Conservation (phyloP, 2,329 filamentous ascomycete species). For the Arthrobotrys conoides region DNA sequence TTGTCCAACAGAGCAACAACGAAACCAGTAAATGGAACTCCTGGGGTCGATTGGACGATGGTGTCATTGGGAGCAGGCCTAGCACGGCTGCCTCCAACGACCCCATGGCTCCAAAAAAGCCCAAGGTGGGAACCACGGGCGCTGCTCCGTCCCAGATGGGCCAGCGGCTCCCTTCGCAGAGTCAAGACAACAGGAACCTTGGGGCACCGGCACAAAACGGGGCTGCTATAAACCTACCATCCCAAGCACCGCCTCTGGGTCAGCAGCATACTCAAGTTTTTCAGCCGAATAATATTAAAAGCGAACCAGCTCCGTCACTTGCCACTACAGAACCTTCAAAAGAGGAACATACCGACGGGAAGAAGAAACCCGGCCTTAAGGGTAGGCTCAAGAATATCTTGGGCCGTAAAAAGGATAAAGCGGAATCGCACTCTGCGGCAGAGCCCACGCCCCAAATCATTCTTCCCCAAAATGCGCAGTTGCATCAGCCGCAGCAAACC, state of each 20-base stretch:
- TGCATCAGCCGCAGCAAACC: slow-evolving; percentile 9
- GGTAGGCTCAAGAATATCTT: slow-evolving; percentile 33
- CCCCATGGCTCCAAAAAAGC: slow-evolving; percentile 51
- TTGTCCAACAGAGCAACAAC: slow-evolving; percentile 12
- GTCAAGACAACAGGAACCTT: slow-evolving; percentile 22
- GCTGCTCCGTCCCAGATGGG: neutral
- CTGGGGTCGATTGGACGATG: slow-evolving; percentile 54
- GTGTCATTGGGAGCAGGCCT: slow-evolving; percentile 50
- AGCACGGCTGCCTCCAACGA: slow-evolving; percentile 55
- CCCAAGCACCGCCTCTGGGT: slow-evolving; percentile 11
- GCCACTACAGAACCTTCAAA: slow-evolving; percentile 31
- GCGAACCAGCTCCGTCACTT: slow-evolving; percentile 29
- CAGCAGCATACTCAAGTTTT: slow-evolving; percentile 35
- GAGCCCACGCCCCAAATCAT: slow-evolving; percentile 33
- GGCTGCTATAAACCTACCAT: neutral
- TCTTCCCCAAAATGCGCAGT: slow-evolving; percentile 13
- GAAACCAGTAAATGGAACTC: slow-evolving; percentile 43
- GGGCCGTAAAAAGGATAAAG: slow-evolving; percentile 49
- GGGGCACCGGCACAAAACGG: neutral
- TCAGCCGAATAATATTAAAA: slow-evolving; percentile 14
- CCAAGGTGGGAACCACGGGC: slow-evolving; percentile 4
- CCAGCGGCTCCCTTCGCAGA: slow-evolving; percentile 27
- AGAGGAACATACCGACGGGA: slow-evolving; percentile 38
- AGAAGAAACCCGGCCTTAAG: slow-evolving; percentile 42
- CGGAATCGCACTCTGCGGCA: slow-evolving; percentile 13